Evolutionary conservation across 108 stramenopile species (phyloP).

Genomic region (Schizochytrium sp.): DNA sequence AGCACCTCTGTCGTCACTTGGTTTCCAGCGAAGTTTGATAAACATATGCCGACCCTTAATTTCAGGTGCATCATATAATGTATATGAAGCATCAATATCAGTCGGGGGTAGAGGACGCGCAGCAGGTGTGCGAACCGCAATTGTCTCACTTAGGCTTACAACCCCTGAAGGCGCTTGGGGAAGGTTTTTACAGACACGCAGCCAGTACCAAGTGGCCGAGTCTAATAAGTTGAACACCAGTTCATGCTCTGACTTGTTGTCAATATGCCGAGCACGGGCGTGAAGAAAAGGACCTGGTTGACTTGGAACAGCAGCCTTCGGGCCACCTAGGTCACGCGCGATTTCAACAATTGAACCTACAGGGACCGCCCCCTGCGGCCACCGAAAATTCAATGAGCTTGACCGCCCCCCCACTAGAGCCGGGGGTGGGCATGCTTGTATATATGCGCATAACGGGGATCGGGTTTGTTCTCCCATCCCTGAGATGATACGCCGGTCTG

Average conservation of each 20-base stretch:
- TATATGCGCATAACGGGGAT: too few species aligned
- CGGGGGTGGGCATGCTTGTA: not conserved
- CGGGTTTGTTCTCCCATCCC: too few species aligned
- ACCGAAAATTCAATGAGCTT: not conserved
- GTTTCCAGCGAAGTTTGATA: not conserved
- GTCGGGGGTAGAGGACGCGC: not conserved
- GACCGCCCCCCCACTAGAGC: not conserved
- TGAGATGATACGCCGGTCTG: too few species aligned
- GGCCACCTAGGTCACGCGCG: slow-evolving; percentile 13
- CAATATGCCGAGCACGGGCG: not conserved
- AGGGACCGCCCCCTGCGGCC: not conserved
- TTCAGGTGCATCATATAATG: not conserved
- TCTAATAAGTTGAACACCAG: not conserved
- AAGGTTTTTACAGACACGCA: not conserved
- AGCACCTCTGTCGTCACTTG: not conserved
- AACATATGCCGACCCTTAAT: slow-evolving; percentile 18
- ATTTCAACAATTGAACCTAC: slow-evolving; percentile 1
- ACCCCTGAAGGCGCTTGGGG: too few species aligned
- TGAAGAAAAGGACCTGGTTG: not conserved
- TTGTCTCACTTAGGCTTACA: not conserved
- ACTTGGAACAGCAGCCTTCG: slow-evolving; percentile 27
- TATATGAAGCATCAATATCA: not conserved
- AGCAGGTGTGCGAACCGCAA: slow-evolving; percentile 12
- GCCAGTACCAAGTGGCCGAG: not conserved
- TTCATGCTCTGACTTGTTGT: not conserved